Percentiles rank a stretch among this genome's conserved stretches.
Conservation (phyloP, 257 asterid species). For the Schizonepeta tenuifolia region DNA sequence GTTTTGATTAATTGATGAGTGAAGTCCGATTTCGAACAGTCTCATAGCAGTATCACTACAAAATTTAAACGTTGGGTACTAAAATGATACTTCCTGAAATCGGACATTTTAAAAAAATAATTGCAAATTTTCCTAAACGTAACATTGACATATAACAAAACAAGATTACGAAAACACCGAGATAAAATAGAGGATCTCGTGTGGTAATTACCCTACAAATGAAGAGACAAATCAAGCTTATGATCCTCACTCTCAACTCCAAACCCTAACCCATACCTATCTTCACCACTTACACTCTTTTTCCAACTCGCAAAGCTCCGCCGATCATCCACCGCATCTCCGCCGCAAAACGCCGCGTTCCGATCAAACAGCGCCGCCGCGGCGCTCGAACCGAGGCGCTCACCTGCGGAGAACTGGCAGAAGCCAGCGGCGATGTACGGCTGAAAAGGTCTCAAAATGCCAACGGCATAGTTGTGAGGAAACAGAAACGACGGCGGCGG, state of each 20-base stretch:
- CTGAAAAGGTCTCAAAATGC: slow-evolving; percentile 54
- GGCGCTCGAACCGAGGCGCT: too few species aligned
- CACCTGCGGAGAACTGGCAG: slow-evolving; percentile 38
- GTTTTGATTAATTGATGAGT: too few species aligned
- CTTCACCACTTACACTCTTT: slow-evolving; percentile 28
- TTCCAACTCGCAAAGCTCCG: slow-evolving; percentile 44
- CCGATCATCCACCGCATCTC: slow-evolving; percentile 47
- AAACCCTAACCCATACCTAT: slow-evolving; percentile 14
- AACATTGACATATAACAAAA: too few species aligned
- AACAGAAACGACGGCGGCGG: slow-evolving; percentile 44
- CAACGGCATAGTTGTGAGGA: slow-evolving; percentile 55
- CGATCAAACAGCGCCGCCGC: slow-evolving; percentile 47
- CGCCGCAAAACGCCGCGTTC: slow-evolving; percentile 40
- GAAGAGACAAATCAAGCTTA: slow-evolving; percentile 83
- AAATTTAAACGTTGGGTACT: too few species aligned
- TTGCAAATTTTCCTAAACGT: too few species aligned
- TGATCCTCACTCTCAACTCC: slow-evolving; percentile 43
- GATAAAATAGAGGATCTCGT: too few species aligned
- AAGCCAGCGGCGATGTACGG: slow-evolving; percentile 54
- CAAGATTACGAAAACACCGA: too few species aligned
- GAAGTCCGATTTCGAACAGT: too few species aligned
- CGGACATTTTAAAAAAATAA: too few species aligned
- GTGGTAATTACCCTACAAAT: slow-evolving; percentile 42
- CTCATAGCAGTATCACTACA: too few species aligned
- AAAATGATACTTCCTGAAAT: too few species aligned